Evolutionary conservation across 192 early-diverging fungal genomes (phyloP), one percentile per base, ranked within the genome.

Genomic region (Podila verticillata): DNA sequence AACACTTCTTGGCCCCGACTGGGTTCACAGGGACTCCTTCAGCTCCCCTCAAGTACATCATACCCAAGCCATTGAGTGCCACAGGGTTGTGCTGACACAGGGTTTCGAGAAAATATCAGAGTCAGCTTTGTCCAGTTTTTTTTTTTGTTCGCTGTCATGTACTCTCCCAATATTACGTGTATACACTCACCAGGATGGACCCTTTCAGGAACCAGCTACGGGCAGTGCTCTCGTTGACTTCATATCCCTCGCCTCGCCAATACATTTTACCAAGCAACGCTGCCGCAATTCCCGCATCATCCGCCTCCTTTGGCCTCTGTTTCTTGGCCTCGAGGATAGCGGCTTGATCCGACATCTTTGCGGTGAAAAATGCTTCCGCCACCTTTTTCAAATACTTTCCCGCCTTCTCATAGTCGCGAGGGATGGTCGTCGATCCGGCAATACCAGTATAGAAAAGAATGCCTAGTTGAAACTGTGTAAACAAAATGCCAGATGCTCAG

Each of bases 231-330:
- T 89, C 85, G 74, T 94, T 84, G 28, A 72, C 73, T 2, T 75
- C 31, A 35, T 91, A 91, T 30, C 95, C 96, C 72, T 98, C 97
- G 30, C 97, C 98, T 34, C 98, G 90, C 91, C 90, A 89, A 70
- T 93, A 91, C 97, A 99, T 98, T 30, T 85, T 72, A 0, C 97
- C 98, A 24, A 96, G 66, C 77, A 91, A 89, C 7, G 93, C 92
- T 12, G 95, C 93, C 1, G 96, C 93, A 65, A 92, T 73, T 7
- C 91, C 92, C 17, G 91, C 92, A 12, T 84, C 75, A 5, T 81
- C 66, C 4, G 73, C 86, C 44, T 57, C 75, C 5, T 22, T 19
- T 3, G 57, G 20, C n/a, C 12, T 57, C 34, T 20, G 68, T 8
- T 74, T 44, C 54, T n/a, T 58, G 24, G 58, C 48, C 15, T 75